Evolutionary conservation across 345 rosid genomes (phyloP), one percentile per base, ranked within the genome.

Genomic region (Populus tremula): DNA sequence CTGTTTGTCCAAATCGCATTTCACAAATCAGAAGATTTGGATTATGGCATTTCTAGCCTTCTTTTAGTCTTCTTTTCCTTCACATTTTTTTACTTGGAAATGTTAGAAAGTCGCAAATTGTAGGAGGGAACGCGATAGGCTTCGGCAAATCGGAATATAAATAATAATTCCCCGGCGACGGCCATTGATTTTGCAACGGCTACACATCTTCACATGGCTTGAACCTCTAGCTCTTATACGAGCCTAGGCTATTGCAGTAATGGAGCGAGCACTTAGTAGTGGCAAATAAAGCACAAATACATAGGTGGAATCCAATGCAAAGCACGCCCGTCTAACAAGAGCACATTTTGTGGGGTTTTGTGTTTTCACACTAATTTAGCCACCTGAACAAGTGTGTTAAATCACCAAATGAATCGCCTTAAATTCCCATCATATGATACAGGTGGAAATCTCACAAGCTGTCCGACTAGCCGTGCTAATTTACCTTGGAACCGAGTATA

Each of bases 381-480:
- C 39, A 23, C 74, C 74, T 71, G 12, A 31, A 47, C 56, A 9
- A 7, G 20, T 6, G 33, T 65, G 76, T 73, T 73, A 38, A 73
- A 73, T 73, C 68, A 61, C 31, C 36, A 25, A 38, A 73, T 54
- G 75, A 35, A 54, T 56, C 47, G 54, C 75, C 45, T 29, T 5
- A 18, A n/a, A 75, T 29, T 23, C n/a, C 56, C 13, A 35, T 21
- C 33, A 61, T 33, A 31, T 41, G 45, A 45, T 27, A 6, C 39
- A 12, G 67, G 39, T 61, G 17, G 7, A 65, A 49, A 10, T 27
- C 16, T 31, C 69, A 33, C 35, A 7, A 36, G 21, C 35, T 18
- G 17, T 49, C 45, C n/a, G 69, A 25, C 31, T 35, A 53, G n/a
- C 61, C 8, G 61, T 53, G 61, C 61, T 53, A 20, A 53, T 53